Percentiles rank a stretch among this genome's conserved stretches.
These are phyloP conservation scores for Macrocybe sp. DNA, from an alignment of 1,284 basidiomycete genomes.

Conservation along the genomic window DNA sequence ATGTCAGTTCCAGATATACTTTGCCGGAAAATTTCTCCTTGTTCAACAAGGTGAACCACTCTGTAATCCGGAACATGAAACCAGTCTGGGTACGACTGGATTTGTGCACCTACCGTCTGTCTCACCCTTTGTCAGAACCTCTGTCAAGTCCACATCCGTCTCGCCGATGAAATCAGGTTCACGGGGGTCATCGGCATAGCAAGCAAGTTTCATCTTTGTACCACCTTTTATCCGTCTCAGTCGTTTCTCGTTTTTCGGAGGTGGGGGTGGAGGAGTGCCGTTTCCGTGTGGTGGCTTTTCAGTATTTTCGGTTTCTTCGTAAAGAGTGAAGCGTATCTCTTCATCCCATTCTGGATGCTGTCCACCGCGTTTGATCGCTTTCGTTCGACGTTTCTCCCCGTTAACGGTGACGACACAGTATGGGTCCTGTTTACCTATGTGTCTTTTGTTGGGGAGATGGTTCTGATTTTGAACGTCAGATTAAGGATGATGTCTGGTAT, in stretches of 20 bases:
- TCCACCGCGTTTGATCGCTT: constrained; percentile 92
- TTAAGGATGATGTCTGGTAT: constrained; percentile 6
- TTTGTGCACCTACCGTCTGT: constrained; percentile 75
- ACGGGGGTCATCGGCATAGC: constrained; percentile 92
- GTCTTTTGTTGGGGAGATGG: constrained; percentile 90
- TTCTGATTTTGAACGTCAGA: constrained; percentile 44
- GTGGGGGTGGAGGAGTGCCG: constrained; percentile 56
- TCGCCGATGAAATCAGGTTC: constrained; percentile 98
- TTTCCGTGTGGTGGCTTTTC: constrained; percentile 43
- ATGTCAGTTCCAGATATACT: constrained; percentile 91
- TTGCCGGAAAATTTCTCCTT: constrained; percentile 94
- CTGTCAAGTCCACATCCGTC: constrained; percentile 80
- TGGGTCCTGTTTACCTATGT: constrained; percentile 97
- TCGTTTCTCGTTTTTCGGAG: constrained; percentile 46
- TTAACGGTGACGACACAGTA: constrained; percentile 83
- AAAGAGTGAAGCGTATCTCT: constrained; percentile 91
- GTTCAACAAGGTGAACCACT: constrained; percentile 89
- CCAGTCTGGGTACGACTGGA: constrained; percentile 1
- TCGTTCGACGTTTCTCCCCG: constrained; percentile 80
- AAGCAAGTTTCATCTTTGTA: constrained; percentile 76
- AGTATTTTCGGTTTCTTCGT: constrained; percentile 74
- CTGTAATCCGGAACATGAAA: constrained; percentile 35
- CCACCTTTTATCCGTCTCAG: constrained; percentile 66
- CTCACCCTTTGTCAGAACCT: constrained; percentile 91
- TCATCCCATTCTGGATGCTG: constrained; percentile 99